These are phyloP conservation scores for Brassica cretica DNA, from an alignment of 345 rosid species.

Conservation along the genomic window DNA sequence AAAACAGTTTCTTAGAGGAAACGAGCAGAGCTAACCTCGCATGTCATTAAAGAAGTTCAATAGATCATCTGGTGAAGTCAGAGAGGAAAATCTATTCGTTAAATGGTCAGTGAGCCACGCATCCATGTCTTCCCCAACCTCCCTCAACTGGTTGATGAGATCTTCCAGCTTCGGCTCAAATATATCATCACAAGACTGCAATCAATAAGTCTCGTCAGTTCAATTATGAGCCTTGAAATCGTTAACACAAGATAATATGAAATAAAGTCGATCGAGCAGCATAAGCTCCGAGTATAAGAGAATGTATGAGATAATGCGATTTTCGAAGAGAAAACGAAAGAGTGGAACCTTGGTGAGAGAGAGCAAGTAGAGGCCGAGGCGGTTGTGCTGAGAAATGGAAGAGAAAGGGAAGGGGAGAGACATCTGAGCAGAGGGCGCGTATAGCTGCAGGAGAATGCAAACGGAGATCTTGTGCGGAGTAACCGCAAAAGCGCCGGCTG, in stretches of 20 bases:
- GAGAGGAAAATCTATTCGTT: constrained; percentile 58
- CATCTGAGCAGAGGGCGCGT: constrained; percentile 70
- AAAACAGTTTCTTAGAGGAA: neutral
- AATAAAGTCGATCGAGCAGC: neutral
- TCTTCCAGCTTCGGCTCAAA: constrained; percentile 81
- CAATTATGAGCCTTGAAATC: too few species aligned
- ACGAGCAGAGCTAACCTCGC: constrained; percentile 57
- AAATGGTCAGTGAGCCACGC: constrained; percentile 74
- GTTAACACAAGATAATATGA: too few species aligned
- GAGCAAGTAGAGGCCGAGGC: constrained; percentile 72
- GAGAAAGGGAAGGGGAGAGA: constrained; percentile 70
- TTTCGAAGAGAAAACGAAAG: neutral
- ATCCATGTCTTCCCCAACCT: constrained; percentile 57
- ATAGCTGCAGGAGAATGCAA: constrained; percentile 73
- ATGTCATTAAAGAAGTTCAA: constrained; percentile 75
- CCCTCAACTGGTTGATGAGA: constrained; percentile 68
- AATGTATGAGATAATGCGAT: neutral
- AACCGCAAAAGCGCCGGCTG: constrained; percentile 51
- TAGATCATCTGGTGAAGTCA: constrained; percentile 77
- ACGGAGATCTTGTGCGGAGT: constrained; percentile 93
- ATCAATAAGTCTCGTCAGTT: too few species aligned
- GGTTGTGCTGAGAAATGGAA: constrained; percentile 88
- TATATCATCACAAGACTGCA: constrained; percentile 77
- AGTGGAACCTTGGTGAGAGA: constrained; percentile 75
- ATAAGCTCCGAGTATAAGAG: neutral